A percentile compares a stretch with the other conserved stretches of the same genome.
phyloP scores from a whole-genome alignment of 1,284 basidiomycete species.

The Puccinia triticina region DNA sequence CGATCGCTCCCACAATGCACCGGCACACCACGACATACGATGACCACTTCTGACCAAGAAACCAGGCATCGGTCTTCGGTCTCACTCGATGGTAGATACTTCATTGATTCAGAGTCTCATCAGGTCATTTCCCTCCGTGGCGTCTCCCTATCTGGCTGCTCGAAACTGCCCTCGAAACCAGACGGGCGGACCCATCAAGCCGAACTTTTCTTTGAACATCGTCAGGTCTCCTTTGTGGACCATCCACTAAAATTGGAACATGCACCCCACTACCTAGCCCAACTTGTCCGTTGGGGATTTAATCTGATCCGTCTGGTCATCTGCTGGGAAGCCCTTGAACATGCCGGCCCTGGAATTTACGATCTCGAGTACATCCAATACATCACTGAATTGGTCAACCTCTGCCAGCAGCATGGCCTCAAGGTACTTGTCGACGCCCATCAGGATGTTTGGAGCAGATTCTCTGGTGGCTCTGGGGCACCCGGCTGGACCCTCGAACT shows the following conservation, averaged over 20 bases:
- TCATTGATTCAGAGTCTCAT: constrained; percentile 57
- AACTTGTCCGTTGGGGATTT: constrained; percentile 60
- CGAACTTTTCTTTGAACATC: constrained; percentile 58
- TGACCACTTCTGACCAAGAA: not conserved
- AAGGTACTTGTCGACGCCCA: constrained; percentile 72
- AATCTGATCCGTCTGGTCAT: constrained; percentile 70
- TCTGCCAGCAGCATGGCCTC: constrained; percentile 68
- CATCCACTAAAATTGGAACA: constrained; percentile 60
- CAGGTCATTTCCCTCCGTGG: constrained; percentile 61
- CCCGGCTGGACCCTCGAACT: constrained; percentile 77
- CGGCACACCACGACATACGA: not conserved
- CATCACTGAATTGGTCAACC: constrained; percentile 63
- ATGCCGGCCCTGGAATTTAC: constrained; percentile 81
- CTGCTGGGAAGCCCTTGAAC: constrained; percentile 96
- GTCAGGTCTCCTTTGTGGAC: constrained; percentile 60
- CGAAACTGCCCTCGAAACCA: constrained; percentile 59
- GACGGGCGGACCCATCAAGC: constrained; percentile 53
- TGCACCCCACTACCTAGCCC: constrained; percentile 53
- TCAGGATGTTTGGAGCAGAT: constrained; percentile 83
- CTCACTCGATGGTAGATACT: constrained; percentile 53
- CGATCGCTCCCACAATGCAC: no score
- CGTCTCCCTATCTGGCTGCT: constrained; percentile 60
- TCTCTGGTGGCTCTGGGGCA: constrained; percentile 72
- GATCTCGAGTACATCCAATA: constrained; percentile 83
- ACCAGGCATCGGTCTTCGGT: not conserved